These are phyloP conservation scores for Syzygium aromaticum DNA, from an alignment of 345 rosid genomes.

Conservation along the genomic window DNA sequence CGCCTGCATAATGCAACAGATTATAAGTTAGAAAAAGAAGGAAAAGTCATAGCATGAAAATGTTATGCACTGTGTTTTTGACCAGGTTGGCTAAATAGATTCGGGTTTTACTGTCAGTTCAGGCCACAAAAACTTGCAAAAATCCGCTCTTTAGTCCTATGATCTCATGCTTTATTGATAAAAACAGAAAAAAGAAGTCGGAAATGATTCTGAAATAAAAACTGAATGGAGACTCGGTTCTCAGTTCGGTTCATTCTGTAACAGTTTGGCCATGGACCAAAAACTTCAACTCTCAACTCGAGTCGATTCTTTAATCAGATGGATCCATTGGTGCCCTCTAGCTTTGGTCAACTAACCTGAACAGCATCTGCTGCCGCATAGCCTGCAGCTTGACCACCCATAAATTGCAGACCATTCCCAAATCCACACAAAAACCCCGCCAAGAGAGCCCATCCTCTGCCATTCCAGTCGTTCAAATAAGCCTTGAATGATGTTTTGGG, in stretches of 20 bases:
- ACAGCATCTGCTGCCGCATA: conserved; percentile 89
- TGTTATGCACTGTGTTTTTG: not conserved
- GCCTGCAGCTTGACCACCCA: conserved; percentile 91
- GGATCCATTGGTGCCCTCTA: not conserved
- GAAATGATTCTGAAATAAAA: not conserved
- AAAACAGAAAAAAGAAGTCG: not conserved
- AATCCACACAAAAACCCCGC: conserved; percentile 81
- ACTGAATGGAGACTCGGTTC: not conserved
- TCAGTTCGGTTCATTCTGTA: not conserved
- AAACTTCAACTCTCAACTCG: not conserved
- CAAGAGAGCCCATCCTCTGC: conserved; percentile 73
- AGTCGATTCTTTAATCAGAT: not conserved
- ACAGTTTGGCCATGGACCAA: not conserved
- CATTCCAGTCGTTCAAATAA: conserved; percentile 64
- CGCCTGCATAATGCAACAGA: conserved; percentile 42
- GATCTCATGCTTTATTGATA: not conserved
- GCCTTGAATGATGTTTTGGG: conserved; percentile 60
- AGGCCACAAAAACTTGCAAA: not conserved
- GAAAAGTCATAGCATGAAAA: not conserved
- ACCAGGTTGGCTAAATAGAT: not conserved
- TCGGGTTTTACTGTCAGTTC: not conserved
- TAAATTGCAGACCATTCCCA: conserved; percentile 80
- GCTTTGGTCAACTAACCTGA: conserved; percentile 34
- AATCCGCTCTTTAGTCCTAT: not conserved
- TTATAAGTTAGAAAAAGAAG: not conserved